Evolutionary conservation across 257 asterid genomes (phyloP), one percentile per base, ranked within the genome.

Genomic region (Thymus quinquecostatus): DNA sequence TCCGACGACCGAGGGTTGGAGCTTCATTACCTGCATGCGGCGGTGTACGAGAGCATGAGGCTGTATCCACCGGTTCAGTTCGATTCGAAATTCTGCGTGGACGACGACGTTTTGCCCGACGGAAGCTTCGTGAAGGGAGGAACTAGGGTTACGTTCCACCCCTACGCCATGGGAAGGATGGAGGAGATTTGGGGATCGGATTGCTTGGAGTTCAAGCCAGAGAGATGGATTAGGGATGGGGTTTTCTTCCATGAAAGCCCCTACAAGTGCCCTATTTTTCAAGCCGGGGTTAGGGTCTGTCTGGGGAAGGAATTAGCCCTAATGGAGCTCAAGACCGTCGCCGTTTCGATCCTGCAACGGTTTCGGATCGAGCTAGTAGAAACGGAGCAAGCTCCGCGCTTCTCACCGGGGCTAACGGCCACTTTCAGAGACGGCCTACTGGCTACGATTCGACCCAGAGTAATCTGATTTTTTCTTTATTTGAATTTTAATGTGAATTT

Each of bases 401-500:
- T 91, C 79, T 89, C 96, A 3, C 96, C 97, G 0, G 97, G 97
- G 29, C 84, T 91, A 0, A 89, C 97, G 0, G 88, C 97, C 38
- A 86, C 95, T 14, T 89, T 86, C 67, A 75, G 56, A 0, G 88
- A 83, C 6, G 97, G 97, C 33, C 60, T 91, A n/a, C 74, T 59
- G n/a, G 85, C 83, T 66, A 36, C 64, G 2, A 81, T 83, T 54
- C 85, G 70, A 60, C 68, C 70, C 11, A 74, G 80, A 57, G 60
- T n/a, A n/a, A n/a, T n/a, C n/a, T n/a, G n/a, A n/a, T n/a, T n/a
- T n/a, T n/a, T n/a, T n/a, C n/a, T n/a, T n/a, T n/a, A n/a, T n/a
- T n/a, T n/a, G n/a, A n/a, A n/a, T n/a, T n/a, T n/a, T n/a, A n/a
- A n/a, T n/a, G n/a, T n/a, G n/a, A n/a, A n/a, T n/a, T n/a, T n/a